Evolutionary conservation across 371 early-diverging fungal genomes (phyloP).

Genomic region (Mortierella sp.): DNA sequence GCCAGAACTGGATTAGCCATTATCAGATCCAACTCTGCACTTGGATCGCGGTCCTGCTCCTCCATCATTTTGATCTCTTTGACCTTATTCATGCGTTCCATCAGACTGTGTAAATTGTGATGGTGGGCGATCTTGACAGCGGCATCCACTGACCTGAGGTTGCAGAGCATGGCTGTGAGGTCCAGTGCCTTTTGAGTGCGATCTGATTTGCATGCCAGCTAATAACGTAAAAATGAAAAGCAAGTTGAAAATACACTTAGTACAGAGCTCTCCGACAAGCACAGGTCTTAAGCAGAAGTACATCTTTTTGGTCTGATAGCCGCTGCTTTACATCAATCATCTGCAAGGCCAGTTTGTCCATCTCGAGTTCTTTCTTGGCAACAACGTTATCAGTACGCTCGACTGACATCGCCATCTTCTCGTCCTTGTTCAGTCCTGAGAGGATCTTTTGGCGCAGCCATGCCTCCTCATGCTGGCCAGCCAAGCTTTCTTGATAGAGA

Average conservation of each 20-base stretch:
- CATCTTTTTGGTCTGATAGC: no score
- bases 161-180: constrained; percentile 69
- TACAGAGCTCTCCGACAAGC: no score
- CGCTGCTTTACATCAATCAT: constrained; percentile 74
- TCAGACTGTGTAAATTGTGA: constrained; percentile 71
- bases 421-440: constrained; percentile 62
- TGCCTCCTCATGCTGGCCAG: constrained; percentile 73
- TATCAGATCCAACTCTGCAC: constrained; percentile 28
- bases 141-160: constrained; percentile 74
- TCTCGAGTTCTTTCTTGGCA: constrained; percentile 64
- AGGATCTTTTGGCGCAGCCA: constrained; percentile 60
- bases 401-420: constrained; percentile 60
- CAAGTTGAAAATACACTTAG: constrained; percentile 1
- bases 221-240: not conserved
- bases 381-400: constrained; percentile 58
- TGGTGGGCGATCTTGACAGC: constrained; percentile 85
- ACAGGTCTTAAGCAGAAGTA: no score
- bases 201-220: constrained; percentile 80
- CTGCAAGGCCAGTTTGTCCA: constrained; percentile 82
- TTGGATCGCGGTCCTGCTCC: constrained; percentile 38
- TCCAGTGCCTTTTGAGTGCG: constrained; percentile 82
- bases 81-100: constrained; percentile 81
- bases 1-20: constrained; percentile 43
- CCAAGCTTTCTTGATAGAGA: constrained; percentile 61
- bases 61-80: constrained; percentile 70